Evolutionary conservation across 2,329 filamentous ascomycete genomes (phyloP), one percentile per base, ranked within the genome.

Genomic region (Ophiostoma sp.): DNA sequence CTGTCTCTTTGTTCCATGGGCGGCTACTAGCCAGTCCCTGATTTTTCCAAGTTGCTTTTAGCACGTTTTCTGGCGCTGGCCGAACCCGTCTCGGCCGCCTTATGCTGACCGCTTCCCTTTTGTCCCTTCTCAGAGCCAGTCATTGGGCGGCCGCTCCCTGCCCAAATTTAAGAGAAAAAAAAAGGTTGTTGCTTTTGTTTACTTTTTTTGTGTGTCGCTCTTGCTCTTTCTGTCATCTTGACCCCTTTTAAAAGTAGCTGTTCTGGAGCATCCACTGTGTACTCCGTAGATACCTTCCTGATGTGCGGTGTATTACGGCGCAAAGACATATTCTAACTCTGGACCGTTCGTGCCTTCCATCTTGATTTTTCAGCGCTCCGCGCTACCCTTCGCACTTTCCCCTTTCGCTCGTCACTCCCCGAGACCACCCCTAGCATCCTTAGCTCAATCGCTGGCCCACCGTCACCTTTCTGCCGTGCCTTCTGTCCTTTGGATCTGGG

Each of bases 371-470:
- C 50, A 57, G 68, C 50, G 69, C 55, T 45, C 55, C 52, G 57
- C 69, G 39, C 57, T 64, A 36, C 55, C 45, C 57, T 33, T 71
- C n/a, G n/a, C 39, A 52, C 57, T 71, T 63, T 45, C 36, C 52
- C 55, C 28, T 63, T 61, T 71, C 33, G 45, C 50, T 59, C 33
- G 22, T 57, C 50, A 42, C 25, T 48, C 39, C 9, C 19, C 31
- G n/a, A 68, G 25, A 19, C 22, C 31, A 22, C 22, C 57, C 42
- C 42, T 33, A 68, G 28, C 17, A 68, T 59, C 69, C 33, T 39
- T 45, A 19, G 45, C 50, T 42, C 36, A 2, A 39, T 61, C 28
- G 36, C 11, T 45, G 22, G 61, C 61, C 33, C 12, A n/a, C 8
- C 33, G 36, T 42, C 61, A 25, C 61, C 61, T 42, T 64, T 28